phyloP scores from a whole-genome alignment of 371 early-diverging fungal species.

The Apophysomyces ossiformis region DNA sequence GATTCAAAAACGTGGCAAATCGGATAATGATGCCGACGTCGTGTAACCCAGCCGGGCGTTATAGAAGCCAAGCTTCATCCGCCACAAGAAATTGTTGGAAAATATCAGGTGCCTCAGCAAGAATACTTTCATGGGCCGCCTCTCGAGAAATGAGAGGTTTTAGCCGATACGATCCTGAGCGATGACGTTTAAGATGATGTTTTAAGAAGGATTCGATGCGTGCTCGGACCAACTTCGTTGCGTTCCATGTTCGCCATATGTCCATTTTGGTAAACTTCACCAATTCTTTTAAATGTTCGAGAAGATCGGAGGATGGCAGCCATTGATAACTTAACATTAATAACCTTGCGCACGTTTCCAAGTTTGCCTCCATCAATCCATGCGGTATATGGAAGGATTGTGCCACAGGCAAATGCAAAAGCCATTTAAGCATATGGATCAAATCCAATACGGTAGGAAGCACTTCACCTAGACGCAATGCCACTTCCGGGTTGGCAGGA shows the following conservation, averaged over 20 bases:
- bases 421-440: not conserved
- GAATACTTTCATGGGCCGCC: not conserved
- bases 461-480: not conserved
- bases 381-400: not conserved
- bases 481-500: not conserved
- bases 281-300: not conserved
- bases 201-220: not conserved
- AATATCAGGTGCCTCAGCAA: not conserved
- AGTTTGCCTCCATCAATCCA: slow-evolving; percentile 4
- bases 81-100: not conserved
- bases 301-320: not conserved
- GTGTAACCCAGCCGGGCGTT: not conserved
- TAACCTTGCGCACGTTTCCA: not conserved
- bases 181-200: not conserved
- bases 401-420: not conserved
- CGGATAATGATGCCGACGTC: no score
- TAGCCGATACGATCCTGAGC: not conserved
- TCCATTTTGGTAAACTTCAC: not conserved
- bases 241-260: not conserved
- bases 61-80: not conserved
- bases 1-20: no score
- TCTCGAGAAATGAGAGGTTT: not conserved
- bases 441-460: not conserved
- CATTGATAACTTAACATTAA: not conserved
- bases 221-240: not conserved